Conservation (phyloP, 1,284 basidiomycete genomes). For the Cystobasidium pallidum region DNA sequence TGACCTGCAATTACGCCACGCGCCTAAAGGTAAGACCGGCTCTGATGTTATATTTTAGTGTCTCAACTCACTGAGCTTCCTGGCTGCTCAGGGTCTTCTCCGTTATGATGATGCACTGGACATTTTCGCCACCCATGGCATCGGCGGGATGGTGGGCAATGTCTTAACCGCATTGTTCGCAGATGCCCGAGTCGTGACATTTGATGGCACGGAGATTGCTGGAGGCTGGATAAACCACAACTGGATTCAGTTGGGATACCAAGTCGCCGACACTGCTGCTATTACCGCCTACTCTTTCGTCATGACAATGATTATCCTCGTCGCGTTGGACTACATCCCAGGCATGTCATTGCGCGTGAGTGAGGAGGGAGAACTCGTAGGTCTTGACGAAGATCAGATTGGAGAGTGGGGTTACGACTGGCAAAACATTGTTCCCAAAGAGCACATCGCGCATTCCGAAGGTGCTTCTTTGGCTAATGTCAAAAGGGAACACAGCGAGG, state of each 20-base stretch:
- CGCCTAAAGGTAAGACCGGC: slow-evolving; percentile 68
- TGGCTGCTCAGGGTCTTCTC: slow-evolving; percentile 11
- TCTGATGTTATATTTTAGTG: too few species aligned
- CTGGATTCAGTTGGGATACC: slow-evolving; percentile 63
- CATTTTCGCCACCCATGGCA: slow-evolving; percentile 82
- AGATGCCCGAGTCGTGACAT: slow-evolving; percentile 76
- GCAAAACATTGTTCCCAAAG: not conserved
- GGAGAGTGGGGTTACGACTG: slow-evolving; percentile 95
- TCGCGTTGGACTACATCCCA: slow-evolving; percentile 91
- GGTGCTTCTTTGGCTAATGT: not conserved
- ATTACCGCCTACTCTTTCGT: slow-evolving; percentile 79
- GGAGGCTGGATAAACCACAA: slow-evolving; percentile 92
- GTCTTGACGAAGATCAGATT: slow-evolving; percentile 90
- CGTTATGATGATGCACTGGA: slow-evolving; percentile 58
- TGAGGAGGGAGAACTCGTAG: slow-evolving; percentile 86
- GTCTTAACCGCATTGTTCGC: slow-evolving; percentile 83
- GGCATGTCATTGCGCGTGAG: slow-evolving; percentile 73
- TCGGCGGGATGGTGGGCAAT: slow-evolving; percentile 88
- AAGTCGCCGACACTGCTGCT: slow-evolving; percentile 76
- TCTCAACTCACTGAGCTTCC: too few species aligned
- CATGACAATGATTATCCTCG: slow-evolving; percentile 71
- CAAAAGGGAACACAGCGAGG: slow-evolving; percentile 4
- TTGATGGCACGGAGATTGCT: slow-evolving; percentile 75
- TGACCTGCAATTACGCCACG: slow-evolving; percentile 79
- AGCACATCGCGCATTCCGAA: slow-evolving; percentile 9